Percentiles rank a stretch among this genome's conserved stretches.
Evolutionary conservation across 2,329 filamentous ascomycete genomes (phyloP).

Genomic region (Pseudogymnoascus sp.): DNA sequence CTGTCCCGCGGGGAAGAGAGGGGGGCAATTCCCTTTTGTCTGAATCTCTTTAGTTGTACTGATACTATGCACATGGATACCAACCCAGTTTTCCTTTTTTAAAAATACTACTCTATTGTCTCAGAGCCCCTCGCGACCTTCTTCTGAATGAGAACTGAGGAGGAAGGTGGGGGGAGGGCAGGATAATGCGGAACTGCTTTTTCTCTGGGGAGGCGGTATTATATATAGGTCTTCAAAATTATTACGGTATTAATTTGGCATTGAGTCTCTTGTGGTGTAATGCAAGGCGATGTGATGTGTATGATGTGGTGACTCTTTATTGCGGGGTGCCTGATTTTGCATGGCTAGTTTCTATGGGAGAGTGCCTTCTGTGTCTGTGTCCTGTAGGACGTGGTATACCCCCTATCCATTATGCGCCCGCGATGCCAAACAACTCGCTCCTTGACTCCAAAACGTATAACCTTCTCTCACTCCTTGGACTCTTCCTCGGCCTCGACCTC

Average conservation of each 20-base stretch:
- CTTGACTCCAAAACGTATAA: neutral
- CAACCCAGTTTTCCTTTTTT: neutral
- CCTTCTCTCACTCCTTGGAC: neutral
- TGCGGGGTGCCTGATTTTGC: neutral
- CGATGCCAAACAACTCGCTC: neutral
- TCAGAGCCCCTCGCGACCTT: too few relatives aligned
- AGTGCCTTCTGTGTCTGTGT: neutral
- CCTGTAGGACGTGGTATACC: neutral
- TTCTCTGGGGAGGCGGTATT: neutral
- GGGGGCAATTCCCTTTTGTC: neutral
- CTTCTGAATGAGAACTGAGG: neutral
- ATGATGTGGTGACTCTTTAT: neutral
- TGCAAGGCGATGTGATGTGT: neutral
- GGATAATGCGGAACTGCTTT: neutral
- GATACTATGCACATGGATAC: neutral
- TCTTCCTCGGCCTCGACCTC: neutral
- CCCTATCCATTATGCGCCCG: neutral
- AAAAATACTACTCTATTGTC: too few relatives aligned
- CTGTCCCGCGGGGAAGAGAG: neutral
- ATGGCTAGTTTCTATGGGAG: neutral
- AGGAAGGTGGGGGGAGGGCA: neutral
- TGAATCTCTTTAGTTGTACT: neutral
- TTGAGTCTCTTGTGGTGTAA: neutral
- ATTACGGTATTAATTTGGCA: constrained; percentile 1
- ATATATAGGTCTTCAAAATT: constrained; percentile 6